phyloP scores from a whole-genome alignment of 768 basidiomycete species.

The Rubroboletus pulcherrimus region DNA sequence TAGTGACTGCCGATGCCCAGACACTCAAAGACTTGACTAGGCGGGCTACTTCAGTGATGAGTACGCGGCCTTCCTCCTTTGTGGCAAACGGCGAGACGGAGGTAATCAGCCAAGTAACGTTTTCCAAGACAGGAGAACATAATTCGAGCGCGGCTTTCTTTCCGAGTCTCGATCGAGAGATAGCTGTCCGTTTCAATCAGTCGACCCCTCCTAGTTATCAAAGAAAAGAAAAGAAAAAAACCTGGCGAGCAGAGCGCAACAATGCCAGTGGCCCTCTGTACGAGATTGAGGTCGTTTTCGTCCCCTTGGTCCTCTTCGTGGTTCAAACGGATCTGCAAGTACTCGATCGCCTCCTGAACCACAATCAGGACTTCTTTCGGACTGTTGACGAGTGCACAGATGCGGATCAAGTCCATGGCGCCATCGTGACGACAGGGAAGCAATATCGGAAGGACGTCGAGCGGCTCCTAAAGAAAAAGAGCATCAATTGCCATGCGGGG shows the following conservation, averaged over 20 bases:
- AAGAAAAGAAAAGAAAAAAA: not conserved
- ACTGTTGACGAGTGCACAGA: conserved; percentile 30
- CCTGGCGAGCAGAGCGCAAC: conserved; percentile 22
- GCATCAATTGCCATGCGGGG: not conserved
- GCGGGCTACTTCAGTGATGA: conserved; percentile 17
- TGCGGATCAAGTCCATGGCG: conserved; percentile 31
- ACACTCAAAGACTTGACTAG: conserved; percentile 12
- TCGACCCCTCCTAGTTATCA: not conserved
- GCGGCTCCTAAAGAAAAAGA: conserved; percentile 33
- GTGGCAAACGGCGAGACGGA: conserved; percentile 14
- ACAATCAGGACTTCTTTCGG: conserved; percentile 43
- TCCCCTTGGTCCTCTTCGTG: conserved; percentile 15
- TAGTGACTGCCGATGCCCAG: conserved; percentile 15
- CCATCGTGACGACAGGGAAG: conserved; percentile 30
- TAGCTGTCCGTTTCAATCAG: conserved; percentile 15
- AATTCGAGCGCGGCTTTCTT: conserved; percentile 21
- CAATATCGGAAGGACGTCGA: conserved; percentile 36
- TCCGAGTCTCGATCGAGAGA: conserved; percentile 24
- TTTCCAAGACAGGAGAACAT: conserved; percentile 19
- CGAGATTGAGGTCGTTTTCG: conserved; percentile 8
- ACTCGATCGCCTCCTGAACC: conserved; percentile 38
- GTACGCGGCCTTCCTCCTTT: conserved; percentile 14
- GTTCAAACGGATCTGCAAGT: conserved; percentile 18
- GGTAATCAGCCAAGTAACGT: conserved; percentile 11
- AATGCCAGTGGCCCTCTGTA: conserved; percentile 17